Evolutionary conservation across 441 rosid species (phyloP).

Genomic region (Brassica hybrid): DNA sequence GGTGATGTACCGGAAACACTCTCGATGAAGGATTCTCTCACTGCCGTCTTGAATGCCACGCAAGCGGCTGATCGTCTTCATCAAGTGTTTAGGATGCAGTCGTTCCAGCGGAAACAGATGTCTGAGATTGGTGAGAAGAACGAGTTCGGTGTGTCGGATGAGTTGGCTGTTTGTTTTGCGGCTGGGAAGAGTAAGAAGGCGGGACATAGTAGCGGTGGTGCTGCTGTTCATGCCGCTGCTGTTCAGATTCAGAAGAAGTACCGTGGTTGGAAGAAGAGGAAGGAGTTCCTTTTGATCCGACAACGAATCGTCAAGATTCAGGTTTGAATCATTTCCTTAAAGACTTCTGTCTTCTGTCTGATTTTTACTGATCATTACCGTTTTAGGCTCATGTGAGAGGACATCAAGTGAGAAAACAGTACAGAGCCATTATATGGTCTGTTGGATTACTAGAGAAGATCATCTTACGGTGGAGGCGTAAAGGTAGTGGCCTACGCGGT

Average conservation of each 20-base stretch:
- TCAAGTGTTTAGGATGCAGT: constrained; percentile 60
- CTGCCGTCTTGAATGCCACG: constrained; percentile 81
- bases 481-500: constrained; percentile 79
- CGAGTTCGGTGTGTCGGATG: constrained; percentile 53
- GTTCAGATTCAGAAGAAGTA: constrained; percentile 76
- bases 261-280: constrained; percentile 90
- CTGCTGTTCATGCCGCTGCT: constrained; percentile 77
- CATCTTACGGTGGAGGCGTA: constrained; percentile 91
- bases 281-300: constrained; percentile 73
- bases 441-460: constrained; percentile 84
- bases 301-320: constrained; percentile 79
- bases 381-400: constrained; percentile 92
- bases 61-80: constrained; percentile 86
- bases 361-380: constrained; percentile 7
- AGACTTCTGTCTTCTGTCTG: background rate
- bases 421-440: constrained; percentile 77
- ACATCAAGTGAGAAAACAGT: constrained; percentile 79
- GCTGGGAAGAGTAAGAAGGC: constrained; percentile 50
- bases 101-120: constrained; percentile 60
- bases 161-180: constrained; percentile 63
- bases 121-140: constrained; percentile 39
- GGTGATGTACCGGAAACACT: constrained; percentile 47
- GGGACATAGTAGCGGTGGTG: constrained; percentile 64
- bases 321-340: constrained; percentile 41
- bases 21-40: constrained; percentile 69